phyloP scores from a whole-genome alignment of 495 filamentous ascomycete species.

The Penicillium argentinense region DNA sequence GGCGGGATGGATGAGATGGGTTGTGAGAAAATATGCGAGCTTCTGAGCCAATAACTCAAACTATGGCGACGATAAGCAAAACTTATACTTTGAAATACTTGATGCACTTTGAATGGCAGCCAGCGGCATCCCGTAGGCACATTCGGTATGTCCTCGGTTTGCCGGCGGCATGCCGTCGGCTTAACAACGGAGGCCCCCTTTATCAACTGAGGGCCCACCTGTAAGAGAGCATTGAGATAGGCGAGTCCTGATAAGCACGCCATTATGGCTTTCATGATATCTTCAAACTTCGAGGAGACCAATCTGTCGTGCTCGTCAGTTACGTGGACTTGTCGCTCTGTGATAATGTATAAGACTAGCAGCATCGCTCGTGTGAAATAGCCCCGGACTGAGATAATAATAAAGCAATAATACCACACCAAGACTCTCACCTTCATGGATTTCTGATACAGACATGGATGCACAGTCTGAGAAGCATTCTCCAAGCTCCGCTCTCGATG shows the following conservation, averaged over 20 bases:
- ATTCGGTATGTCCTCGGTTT: no score
- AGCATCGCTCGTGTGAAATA: neutral
- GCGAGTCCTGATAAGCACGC: constrained; percentile 6
- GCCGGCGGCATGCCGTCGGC: constrained; percentile 3
- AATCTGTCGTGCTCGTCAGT: neutral
- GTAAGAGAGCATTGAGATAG: constrained; percentile 2
- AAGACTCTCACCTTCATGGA: neutral
- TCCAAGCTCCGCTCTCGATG: neutral
- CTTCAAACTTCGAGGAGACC: neutral
- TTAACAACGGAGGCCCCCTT: neutral
- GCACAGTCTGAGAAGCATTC: neutral
- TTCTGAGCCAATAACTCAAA: constrained; percentile 1
- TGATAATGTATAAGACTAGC: constrained; percentile 1
- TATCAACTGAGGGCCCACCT: constrained; percentile 5
- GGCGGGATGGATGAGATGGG: neutral
- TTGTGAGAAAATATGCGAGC: no score
- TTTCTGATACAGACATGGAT: neutral
- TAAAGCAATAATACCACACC: no score
- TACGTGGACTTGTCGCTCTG: neutral
- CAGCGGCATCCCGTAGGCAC: constrained; percentile 4
- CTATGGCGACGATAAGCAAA: neutral
- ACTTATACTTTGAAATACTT: neutral
- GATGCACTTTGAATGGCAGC: neutral
- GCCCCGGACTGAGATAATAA: no score
- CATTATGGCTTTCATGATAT: constrained; percentile 11